Base-by-base conservation (phyloP, 2,329 filamentous ascomycete species). In the Myriosclerotinia curreyana region DNA sequence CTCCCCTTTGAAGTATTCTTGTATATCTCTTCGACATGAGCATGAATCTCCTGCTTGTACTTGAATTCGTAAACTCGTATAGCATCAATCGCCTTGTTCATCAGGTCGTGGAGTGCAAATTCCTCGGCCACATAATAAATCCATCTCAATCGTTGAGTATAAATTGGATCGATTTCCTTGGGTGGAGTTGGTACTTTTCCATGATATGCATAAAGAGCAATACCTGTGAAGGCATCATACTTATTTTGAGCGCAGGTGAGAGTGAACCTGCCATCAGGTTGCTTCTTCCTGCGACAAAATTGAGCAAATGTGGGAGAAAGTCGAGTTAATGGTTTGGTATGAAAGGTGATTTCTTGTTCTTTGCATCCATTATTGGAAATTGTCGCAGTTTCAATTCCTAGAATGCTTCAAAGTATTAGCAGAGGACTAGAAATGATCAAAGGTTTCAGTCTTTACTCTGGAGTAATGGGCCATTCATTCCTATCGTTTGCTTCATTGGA, bases 381-480 rank as follows among this genome's bases (percentile, higher is more conserved):
- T 5, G 56, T 51, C n/a, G 46, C 46, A 12, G 56, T 60, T 60
- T 60, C 44, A 28, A 36, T 60, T 7, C 56, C 56, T n/a, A 60
- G 2, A 28, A 60, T 60, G 5, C 56, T 60, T n/a, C 14, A n/a
- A 15, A 3, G 12, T 14, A 38, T 60, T 15, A 60, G 56, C 17
- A 28, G 12, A 25, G 9, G 38, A 20, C 12, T 28, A 8, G 9
- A 5, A 25, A 15, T 38, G 7, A 15, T 1, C 3, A 5, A 0
- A 51, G 20, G 14, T 12, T 17, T 14, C 14, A 7, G 8, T 9
- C 12, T n/a, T 60, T 51, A 60, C 56, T 60, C 56, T 51, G 56
- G 46, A 50, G 42, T 51, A 12, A 60, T 60, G n/a, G 56, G 56
- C 56, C 56, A 60, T 15, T 51, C 44, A n/a, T 48, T 58, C 54